Base-by-base conservation (phyloP, 192 early-diverging fungal species). In the Linnemannia exigua region DNA sequence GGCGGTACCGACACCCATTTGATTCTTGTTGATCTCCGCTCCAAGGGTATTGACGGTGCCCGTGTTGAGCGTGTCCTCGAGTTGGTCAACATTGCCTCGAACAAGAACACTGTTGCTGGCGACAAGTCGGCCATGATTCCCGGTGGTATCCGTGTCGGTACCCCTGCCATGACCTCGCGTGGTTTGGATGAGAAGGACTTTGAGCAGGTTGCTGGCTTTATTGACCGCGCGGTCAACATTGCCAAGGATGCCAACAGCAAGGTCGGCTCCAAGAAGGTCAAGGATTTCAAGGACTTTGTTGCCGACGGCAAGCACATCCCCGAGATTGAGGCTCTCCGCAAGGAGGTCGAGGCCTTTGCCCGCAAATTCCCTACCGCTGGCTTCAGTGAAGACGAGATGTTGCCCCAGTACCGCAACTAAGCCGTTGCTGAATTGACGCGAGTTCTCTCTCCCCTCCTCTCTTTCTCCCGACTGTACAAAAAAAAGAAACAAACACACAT, bases 81-180 rank as follows among this genome's bases (percentile, higher is more conserved):
- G 90, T 91, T 98, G 75, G 95, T 93, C 88, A 99, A 99, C 89
- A 97, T 99, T 90, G 97, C 98, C 0, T 93, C 97, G 54, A 99
- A 99, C 92, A 99, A 99, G 91, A 99, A 99, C 94, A 99, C 98
- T 0, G 96, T 99, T 51, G 98, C 98, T 7, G 97, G 97, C 20
- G 98, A 99, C 88, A 97, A 96, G 87, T 93, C 91, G 38, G 98
- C 98, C 0, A 91, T 99, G 89, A 91, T 98, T 46, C 98, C 98
- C 25, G 94, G 95, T 74, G 98, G 98, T 66, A 92, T 99, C 72
- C 94, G 98, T 75, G 92, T 99, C 79, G 98, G 97, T 82, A 94
- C 96, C 12, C 98, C 98, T 25, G 98, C 98, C 35, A 99, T 99
- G 98, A 99, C 98, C 28, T 94, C 94, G 28, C 96, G 98, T 87